These are phyloP conservation scores for Wickerhamomyces chambardii DNA, from an alignment of 805 yeast genomes.

Conservation along the genomic window DNA sequence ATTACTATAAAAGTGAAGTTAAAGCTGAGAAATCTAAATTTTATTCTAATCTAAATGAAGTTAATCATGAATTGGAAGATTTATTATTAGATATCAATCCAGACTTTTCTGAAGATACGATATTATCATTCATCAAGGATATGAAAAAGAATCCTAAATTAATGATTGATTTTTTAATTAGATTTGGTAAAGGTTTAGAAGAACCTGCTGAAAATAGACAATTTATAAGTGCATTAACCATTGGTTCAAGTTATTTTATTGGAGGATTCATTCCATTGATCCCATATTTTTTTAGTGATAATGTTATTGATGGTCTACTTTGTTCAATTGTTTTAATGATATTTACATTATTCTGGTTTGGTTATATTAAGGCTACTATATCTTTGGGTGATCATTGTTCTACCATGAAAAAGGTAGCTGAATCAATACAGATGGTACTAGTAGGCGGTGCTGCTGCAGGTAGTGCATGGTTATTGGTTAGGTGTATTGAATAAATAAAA, in stretches of 20 bases:
- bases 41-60: constrained; percentile 52
- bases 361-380: constrained; percentile 74
- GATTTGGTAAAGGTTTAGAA: constrained; percentile 87
- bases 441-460: constrained; percentile 98
- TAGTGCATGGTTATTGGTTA: constrained; percentile 93
- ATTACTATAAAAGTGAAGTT: constrained; percentile 65
- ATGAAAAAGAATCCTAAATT: constrained; percentile 69
- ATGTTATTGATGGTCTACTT: constrained; percentile 71
- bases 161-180: constrained; percentile 79
- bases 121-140: constrained; percentile 65
- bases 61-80: constrained; percentile 76
- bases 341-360: constrained; percentile 79
- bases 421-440: constrained; percentile 87
- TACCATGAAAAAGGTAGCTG: constrained; percentile 47
- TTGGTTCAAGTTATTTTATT: constrained; percentile 79
- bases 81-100: constrained; percentile 62
- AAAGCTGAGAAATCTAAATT: constrained; percentile 60
- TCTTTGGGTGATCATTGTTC: constrained; percentile 78
- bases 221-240: constrained; percentile 78
- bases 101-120: constrained; percentile 56
- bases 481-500: no score
- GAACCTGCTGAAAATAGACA: constrained; percentile 94
- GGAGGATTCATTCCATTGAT: constrained; percentile 91
- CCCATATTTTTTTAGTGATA: constrained; percentile 78
- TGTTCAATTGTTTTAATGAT: constrained; percentile 75